Evolutionary conservation across 257 asterid genomes (phyloP).

Genomic region (Buddleja alternifolia): DNA sequence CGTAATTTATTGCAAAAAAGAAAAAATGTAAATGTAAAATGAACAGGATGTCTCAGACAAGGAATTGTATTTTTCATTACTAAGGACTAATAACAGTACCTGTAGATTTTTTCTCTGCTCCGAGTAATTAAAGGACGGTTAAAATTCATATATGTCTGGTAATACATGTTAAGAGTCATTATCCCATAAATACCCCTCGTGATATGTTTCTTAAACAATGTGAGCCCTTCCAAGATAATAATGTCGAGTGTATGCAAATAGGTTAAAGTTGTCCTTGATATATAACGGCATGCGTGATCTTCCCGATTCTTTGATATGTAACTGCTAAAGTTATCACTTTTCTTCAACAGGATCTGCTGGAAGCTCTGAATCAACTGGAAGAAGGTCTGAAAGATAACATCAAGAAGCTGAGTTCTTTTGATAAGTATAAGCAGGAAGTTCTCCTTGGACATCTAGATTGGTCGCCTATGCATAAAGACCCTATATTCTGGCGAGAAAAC

Average conservation of each 20-base stretch:
- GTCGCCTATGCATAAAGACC: slow-evolving; percentile 94
- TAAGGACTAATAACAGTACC: slow-evolving; percentile 1
- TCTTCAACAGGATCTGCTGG: slow-evolving; percentile 71
- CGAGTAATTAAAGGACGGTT: background rate
- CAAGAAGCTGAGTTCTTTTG: slow-evolving; percentile 78
- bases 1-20: slow-evolving; percentile 20
- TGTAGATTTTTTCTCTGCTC: slow-evolving; percentile 1
- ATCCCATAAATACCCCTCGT: background rate
- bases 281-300: slow-evolving; percentile 11
- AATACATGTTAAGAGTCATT: slow-evolving; percentile 3
- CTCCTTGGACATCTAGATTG: slow-evolving; percentile 94
- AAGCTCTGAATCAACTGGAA: slow-evolving; percentile 76
- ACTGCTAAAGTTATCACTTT: slow-evolving; percentile 18
- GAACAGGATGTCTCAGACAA: background rate
- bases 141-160: background rate
- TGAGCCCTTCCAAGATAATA: background rate
- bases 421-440: slow-evolving; percentile 85
- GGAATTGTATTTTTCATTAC: background rate
- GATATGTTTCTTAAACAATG: background rate
- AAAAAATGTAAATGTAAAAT: slow-evolving; percentile 2
- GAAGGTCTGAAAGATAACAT: slow-evolving; percentile 73
- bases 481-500: slow-evolving; percentile 81
- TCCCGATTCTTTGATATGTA: slow-evolving; percentile 14
- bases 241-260: background rate
- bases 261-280: too few relatives aligned